Evolutionary conservation across 257 asterid genomes (phyloP), one percentile per base, ranked within the genome.

Genomic region (Parsonsia alboflavescens): DNA sequence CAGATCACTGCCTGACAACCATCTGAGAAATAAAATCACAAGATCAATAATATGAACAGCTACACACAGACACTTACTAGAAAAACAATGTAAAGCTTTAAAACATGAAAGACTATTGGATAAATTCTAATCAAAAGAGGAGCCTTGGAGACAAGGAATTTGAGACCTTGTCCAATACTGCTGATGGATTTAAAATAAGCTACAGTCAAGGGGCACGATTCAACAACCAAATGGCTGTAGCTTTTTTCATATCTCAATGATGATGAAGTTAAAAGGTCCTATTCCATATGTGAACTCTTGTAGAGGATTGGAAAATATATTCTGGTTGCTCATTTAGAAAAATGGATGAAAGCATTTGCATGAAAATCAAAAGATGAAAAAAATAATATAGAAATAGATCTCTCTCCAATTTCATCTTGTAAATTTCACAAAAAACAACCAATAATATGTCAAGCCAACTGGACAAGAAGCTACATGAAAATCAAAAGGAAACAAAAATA

Each of bases 1-100:
- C 82, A 93, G 85, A 85, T 91, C 95, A 77, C 92, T 84, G 49
- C 91, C 97, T 9, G 97, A 90, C 76, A 91, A 79, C 98, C 97
- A 90, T 86, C 98, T 93, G 88, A 46, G 52, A 39, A 53, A 75
- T 76, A 68, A 78, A 82, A 52, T 68, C 67, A 78, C 71, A 75
- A 82, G 66, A 78, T 76, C 71, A 65, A 64, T 39, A 67, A 69
- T 44, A 65, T 44, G 48, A 63, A 36, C 45, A 67, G 28, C 53
- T 1, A 33, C 39, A 63, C 52, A 42, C 48, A 28, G 36, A 74
- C 70, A 63, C 8, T 75, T 21, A 48, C 44, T 15, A 33, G 45
- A 48, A 64, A 33, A 42, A 41, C 36, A 53, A 68, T 42, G 36
- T 1, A 1, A 13, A 22, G 58, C n/a, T 13, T 12, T 53, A 73